Percentiles rank a stretch among this genome's conserved stretches.
phyloP scores from a whole-genome alignment of 108 stramenopile genomes.

The Mayamaea pseudoterrestris region DNA sequence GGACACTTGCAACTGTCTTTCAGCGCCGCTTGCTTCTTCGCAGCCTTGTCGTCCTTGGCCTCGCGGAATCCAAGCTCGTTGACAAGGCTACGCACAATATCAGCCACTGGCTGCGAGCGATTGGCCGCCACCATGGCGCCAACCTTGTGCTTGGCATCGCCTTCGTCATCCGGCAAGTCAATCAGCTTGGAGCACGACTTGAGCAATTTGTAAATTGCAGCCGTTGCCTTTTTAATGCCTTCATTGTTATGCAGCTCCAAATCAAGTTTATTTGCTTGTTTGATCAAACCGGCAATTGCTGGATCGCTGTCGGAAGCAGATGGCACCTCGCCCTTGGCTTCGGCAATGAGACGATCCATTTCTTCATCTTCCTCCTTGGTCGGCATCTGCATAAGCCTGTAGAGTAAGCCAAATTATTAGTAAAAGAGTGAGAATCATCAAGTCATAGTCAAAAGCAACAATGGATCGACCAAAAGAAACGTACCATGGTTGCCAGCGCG shows the following conservation, averaged over 20 bases:
- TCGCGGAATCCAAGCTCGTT: constrained; percentile 51
- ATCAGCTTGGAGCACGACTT: constrained; percentile 6
- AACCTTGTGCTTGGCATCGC: constrained; percentile 28
- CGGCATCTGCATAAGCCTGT: too few relatives aligned
- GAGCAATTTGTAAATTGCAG: neutral
- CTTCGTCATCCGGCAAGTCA: constrained; percentile 47
- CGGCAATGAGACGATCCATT: constrained; percentile 31
- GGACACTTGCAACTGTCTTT: constrained; percentile 24
- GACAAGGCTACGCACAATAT: constrained; percentile 32
- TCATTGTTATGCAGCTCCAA: constrained; percentile 17
- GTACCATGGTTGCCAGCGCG: constrained; percentile 15
- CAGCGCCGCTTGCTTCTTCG: constrained; percentile 27
- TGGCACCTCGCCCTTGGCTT: constrained; percentile 13
- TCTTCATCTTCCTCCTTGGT: constrained; percentile 57
- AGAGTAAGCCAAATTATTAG: neutral
- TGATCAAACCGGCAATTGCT: constrained; percentile 18
- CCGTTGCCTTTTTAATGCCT: neutral
- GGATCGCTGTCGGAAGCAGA: constrained; percentile 2
- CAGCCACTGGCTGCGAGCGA: constrained; percentile 19
- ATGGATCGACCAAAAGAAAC: neutral
- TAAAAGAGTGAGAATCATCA: neutral
- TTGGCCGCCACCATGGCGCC: constrained; percentile 36
- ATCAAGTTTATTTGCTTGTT: constrained; percentile 19
- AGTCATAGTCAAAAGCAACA: neutral
- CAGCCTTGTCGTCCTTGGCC: constrained; percentile 26